Evolutionary conservation across 2,329 filamentous ascomycete species (phyloP).

Genomic region (Pseudocercospora fuligena): DNA sequence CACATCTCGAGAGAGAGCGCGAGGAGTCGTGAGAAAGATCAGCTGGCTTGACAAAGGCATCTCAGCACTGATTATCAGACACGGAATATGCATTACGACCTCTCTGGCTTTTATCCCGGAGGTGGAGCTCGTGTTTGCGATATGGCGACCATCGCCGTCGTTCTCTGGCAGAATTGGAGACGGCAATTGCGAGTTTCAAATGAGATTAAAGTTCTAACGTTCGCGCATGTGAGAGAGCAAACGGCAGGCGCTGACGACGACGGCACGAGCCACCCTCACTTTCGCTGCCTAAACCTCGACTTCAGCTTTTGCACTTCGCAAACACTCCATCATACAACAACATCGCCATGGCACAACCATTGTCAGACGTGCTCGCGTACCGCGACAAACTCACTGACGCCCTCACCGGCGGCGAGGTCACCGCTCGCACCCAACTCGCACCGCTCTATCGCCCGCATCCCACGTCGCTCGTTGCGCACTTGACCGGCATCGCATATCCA

Average conservation of each 20-base stretch:
- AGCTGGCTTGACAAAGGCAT: background rate
- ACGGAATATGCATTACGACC: background rate
- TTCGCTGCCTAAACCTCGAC: background rate
- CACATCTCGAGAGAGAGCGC: background rate
- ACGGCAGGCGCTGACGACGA: background rate
- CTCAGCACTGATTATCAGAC: background rate
- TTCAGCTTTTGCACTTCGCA: background rate
- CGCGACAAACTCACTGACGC: slow-evolving; percentile 20
- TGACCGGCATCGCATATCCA: slow-evolving; percentile 12
- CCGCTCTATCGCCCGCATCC: slow-evolving; percentile 16
- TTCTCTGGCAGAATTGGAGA: background rate
- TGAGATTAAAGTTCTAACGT: background rate
- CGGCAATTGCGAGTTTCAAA: background rate
- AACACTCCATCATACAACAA: background rate
- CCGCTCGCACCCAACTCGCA: slow-evolving; percentile 18
- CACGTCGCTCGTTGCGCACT: slow-evolving; percentile 6
- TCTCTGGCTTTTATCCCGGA: background rate
- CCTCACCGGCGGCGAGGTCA: slow-evolving; percentile 15
- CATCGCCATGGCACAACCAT: slow-evolving; percentile 17
- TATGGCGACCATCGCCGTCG: background rate
- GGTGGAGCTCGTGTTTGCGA: background rate
- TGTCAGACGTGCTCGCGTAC: slow-evolving; percentile 16
- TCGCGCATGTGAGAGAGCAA: background rate
- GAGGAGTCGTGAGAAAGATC: background rate
- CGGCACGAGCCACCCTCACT: background rate